These are phyloP conservation scores for Phyllosticta citriasiana DNA, from an alignment of 2,329 filamentous ascomycete species.

Conservation along the genomic window DNA sequence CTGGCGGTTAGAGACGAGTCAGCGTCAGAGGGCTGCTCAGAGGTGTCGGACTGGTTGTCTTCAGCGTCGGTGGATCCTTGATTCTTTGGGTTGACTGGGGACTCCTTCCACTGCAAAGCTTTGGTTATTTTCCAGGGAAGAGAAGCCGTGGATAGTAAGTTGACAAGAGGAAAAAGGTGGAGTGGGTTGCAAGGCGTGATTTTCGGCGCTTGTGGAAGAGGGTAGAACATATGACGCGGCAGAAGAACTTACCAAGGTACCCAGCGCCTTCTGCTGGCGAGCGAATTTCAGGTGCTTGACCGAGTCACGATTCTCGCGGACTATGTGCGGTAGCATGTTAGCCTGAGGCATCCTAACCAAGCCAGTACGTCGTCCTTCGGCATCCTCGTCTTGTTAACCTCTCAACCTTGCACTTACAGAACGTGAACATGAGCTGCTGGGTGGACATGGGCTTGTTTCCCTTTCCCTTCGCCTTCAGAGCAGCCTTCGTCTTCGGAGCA, in stretches of 20 bases:
- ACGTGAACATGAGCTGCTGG: neutral
- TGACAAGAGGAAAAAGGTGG: neutral
- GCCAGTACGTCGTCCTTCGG: neutral
- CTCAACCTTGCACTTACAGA: neutral
- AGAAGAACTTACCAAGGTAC: neutral
- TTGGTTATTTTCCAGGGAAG: neutral
- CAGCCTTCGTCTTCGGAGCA: neutral
- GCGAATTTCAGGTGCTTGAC: neutral
- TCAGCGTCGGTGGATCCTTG: neutral
- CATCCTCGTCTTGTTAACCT: neutral
- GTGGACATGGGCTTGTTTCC: neutral
- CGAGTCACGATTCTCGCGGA: neutral
- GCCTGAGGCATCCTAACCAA: neutral
- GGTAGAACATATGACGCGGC: neutral
- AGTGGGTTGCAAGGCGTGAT: neutral
- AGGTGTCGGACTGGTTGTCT: neutral
- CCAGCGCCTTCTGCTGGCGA: neutral
- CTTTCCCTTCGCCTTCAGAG: neutral
- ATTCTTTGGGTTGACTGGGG: neutral
- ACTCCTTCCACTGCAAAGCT: neutral
- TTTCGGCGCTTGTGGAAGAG: neutral
- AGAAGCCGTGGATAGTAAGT: neutral
- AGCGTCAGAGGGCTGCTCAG: neutral
- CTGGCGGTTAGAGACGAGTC: neutral
- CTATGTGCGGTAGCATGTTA: neutral